Evolutionary conservation across 441 rosid genomes (phyloP), one percentile per base, ranked within the genome.

Genomic region (Euphorbia celastroides): DNA sequence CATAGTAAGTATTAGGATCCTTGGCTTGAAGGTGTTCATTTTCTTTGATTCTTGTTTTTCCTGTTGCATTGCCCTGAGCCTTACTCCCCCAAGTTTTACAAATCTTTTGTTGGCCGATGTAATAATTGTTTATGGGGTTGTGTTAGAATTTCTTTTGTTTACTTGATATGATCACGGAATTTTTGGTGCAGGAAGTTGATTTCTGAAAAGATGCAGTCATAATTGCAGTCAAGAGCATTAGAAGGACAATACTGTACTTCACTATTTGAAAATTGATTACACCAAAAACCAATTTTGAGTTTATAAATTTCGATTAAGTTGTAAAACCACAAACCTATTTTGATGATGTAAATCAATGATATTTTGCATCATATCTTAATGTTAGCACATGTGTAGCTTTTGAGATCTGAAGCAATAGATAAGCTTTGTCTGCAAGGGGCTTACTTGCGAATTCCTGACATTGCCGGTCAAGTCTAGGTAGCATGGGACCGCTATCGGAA

Each of bases 331-430:
- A 16, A 11, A 7, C 11, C 22, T 32, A 9, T 25, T 46, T 2
- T 9, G 38, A 34, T 34, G 38, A 3, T 34, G 38, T 34, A 34
- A 50, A 20, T 27, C 42, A 25, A 36, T 14, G 36, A 5, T 26
- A n/a, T 1, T n/a, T n/a, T 25, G 31, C 26, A 64, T 14, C 16
- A 48, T 44, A 31, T 16, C 48, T 27, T 12, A 51, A 31, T 22
- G 16, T 20, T 12, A 44, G 68, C 36, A 19, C 13, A 32, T 55
- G 42, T 5, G 25, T 60, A 27, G 54, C 61, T 61, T 62, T 71
- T 58, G 10, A 44, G 69, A 36, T 57, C 59, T 64, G 55, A 58
- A 25, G 50, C 58, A 26, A 57, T 42, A 64, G 34, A 30, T 64
- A 19, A 64, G 22, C 50, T 34, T 32, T 25, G 42, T 3, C 9